Conservation (phyloP, 257 asterid species). For the Fraxinus anomala region DNA sequence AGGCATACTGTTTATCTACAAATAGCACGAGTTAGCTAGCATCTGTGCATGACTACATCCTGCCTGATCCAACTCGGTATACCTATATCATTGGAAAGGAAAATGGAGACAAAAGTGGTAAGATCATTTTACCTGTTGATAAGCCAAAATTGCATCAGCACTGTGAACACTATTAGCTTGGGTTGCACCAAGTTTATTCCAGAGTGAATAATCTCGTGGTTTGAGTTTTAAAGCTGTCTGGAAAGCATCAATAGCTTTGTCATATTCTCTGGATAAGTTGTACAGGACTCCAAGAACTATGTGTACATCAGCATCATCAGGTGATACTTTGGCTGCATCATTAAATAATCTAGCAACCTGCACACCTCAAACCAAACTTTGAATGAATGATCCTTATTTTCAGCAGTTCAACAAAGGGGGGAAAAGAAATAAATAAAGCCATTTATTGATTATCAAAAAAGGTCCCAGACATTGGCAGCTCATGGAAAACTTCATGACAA, state of each 20-base stretch:
- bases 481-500: conserved; percentile 1
- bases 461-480: not conserved
- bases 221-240: conserved; percentile 90
- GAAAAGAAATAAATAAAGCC: not conserved
- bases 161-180: conserved; percentile 98
- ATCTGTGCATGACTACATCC: conserved; percentile 13
- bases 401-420: not conserved
- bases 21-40: not conserved
- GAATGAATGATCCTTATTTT: conserved; percentile 19
- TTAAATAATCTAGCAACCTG: conserved; percentile 79
- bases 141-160: conserved; percentile 91
- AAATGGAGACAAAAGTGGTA: conserved; percentile 1
- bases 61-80: conserved; percentile 6
- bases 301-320: conserved; percentile 98
- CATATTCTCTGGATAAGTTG: conserved; percentile 88
- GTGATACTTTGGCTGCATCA: conserved; percentile 91
- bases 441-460: not conserved
- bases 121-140: conserved; percentile 69
- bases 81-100: not conserved
- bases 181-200: conserved; percentile 99
- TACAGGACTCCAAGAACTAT: conserved; percentile 92
- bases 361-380: conserved; percentile 28
- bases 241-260: conserved; percentile 89
- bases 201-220: conserved; percentile 95
- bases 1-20: conserved; percentile 1